Conservation (phyloP, 257 asterid species). For the Gentiana dahurica region DNA sequence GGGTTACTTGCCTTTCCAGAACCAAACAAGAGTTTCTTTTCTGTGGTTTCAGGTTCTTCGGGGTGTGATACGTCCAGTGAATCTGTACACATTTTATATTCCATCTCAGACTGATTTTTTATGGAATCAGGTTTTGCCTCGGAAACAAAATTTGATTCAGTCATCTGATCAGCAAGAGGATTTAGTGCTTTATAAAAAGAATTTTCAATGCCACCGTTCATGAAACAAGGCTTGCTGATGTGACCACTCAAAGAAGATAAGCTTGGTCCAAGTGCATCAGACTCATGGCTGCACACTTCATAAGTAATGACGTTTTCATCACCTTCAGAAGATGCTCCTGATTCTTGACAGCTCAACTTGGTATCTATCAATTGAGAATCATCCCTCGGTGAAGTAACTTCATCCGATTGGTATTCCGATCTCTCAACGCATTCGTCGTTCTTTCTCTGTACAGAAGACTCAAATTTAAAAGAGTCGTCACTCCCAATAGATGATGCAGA, state of each 20-base stretch:
- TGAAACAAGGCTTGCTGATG: no score
- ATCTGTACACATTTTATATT: conserved; percentile 16
- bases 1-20: conserved; percentile 59
- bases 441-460: no score
- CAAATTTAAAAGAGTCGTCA: no score
- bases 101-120: conserved; percentile 22
- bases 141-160: conserved; percentile 19
- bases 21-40: conserved; percentile 22
- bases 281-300: conserved; percentile 20
- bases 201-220: conserved; percentile 4
- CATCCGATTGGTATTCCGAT: no score
- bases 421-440: no score
- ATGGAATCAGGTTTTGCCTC: conserved; percentile 24
- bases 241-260: no score
- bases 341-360: conserved; percentile 7
- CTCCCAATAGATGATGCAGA: no score
- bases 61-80: conserved; percentile 8
- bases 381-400: no score
- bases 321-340: conserved; percentile 18
- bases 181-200: conserved; percentile 16
- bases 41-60: conserved; percentile 42
- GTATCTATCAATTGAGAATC: no score
- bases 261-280: conserved; percentile 13
- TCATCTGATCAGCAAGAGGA: conserved; percentile 22
- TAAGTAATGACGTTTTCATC: conserved; percentile 21